Percentiles rank a stretch among this genome's conserved stretches.
Evolutionary conservation across 2,329 filamentous ascomycete genomes (phyloP).

Genomic region (Podosphaera leucotricha): DNA sequence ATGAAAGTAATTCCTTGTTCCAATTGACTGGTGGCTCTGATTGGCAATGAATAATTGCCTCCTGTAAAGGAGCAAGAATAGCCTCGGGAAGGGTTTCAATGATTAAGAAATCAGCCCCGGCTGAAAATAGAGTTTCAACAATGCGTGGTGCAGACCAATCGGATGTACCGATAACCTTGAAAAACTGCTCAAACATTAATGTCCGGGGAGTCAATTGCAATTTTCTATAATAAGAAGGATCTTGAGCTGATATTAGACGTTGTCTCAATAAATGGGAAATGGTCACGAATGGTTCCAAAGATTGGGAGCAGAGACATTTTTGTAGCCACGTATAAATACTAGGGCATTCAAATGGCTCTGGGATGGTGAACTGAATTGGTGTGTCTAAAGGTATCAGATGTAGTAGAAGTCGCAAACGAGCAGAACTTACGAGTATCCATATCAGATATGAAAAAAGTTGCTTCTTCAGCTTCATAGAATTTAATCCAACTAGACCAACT

Average conservation of each 20-base stretch:
- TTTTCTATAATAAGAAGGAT: conserved; percentile 9
- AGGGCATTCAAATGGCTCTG: conserved; percentile 30
- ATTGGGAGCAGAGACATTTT: conserved; percentile 15
- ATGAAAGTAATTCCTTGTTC: conserved; percentile 42
- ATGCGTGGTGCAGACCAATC: conserved; percentile 32
- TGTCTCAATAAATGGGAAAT: conserved; percentile 23
- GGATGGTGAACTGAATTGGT: conserved; percentile 12
- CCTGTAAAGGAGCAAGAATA: conserved; percentile 55
- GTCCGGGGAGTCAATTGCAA: conserved; percentile 34
- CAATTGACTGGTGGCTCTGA: conserved; percentile 58
- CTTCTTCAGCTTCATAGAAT: conserved; percentile 37
- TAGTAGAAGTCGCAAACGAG: neutral
- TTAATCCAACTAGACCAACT: conserved; percentile 42
- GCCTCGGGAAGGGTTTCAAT: conserved; percentile 72
- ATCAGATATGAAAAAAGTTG: conserved; percentile 24
- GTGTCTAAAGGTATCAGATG: conserved; percentile 3
- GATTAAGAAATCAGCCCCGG: conserved; percentile 39
- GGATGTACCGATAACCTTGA: conserved; percentile 28
- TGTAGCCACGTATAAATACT: conserved; percentile 34
- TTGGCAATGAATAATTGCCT: conserved; percentile 68
- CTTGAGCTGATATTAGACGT: conserved; percentile 6
- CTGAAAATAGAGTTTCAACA: conserved; percentile 50
- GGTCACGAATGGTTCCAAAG: conserved; percentile 22
- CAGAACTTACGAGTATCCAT: conserved; percentile 26
- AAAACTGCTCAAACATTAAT: conserved; percentile 43